phyloP scores from a whole-genome alignment of 495 filamentous ascomycete species.

The Glonium stellatum region DNA sequence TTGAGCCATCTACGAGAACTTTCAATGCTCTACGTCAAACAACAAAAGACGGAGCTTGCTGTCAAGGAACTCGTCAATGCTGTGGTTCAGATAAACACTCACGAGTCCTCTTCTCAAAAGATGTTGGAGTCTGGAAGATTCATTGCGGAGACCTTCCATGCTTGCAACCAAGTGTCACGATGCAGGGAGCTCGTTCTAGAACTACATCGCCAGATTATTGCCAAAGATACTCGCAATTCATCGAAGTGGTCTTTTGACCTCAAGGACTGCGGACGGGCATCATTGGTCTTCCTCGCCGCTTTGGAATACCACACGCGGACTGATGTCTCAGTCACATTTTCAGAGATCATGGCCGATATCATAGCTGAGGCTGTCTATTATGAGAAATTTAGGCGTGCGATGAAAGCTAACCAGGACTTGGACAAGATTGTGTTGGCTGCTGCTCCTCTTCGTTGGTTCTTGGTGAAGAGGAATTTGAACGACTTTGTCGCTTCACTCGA shows the following conservation, averaged over 20 bases:
- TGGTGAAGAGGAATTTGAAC: background rate
- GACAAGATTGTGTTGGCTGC: constrained; percentile 14
- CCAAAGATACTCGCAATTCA: constrained; percentile 8
- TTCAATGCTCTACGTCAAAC: constrained; percentile 8
- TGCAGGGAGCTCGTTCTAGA: constrained; percentile 8
- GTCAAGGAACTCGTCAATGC: constrained; percentile 13
- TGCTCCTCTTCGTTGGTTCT: constrained; percentile 14
- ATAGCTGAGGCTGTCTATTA: constrained; percentile 11
- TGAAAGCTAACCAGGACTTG: constrained; percentile 9
- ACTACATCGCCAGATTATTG: constrained; percentile 16
- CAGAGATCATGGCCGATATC: constrained; percentile 17
- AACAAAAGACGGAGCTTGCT: constrained; percentile 15
- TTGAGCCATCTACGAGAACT: constrained; percentile 12
- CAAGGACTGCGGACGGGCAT: constrained; percentile 6
- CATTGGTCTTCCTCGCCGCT: constrained; percentile 19
- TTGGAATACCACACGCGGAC: constrained; percentile 15
- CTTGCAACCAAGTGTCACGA: background rate
- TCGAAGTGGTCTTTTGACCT: constrained; percentile 20
- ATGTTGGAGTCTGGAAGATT: constrained; percentile 10
- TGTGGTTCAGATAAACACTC: constrained; percentile 6
- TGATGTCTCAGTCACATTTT: constrained; percentile 13
- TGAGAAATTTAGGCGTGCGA: constrained; percentile 8
- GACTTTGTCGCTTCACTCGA: constrained; percentile 8
- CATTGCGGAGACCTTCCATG: constrained; percentile 5
- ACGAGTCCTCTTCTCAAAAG: constrained; percentile 16